Evolutionary conservation across 306 rosid species (phyloP).

Genomic region (Quercus alba): DNA sequence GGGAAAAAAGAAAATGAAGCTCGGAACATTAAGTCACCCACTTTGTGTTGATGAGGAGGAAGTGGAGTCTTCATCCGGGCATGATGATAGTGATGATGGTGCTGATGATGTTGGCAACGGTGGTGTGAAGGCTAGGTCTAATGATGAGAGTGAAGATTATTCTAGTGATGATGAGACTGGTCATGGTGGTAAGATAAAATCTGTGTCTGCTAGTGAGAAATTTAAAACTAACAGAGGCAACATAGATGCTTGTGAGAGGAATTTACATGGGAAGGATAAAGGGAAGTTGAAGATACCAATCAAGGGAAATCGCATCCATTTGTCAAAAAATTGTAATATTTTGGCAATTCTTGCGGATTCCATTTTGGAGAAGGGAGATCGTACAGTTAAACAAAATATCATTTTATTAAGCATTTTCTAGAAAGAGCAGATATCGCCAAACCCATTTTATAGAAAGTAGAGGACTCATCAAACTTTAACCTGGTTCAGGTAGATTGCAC

Average conservation of each 20-base stretch:
- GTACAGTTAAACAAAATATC: background rate
- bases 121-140: background rate
- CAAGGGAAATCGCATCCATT: background rate
- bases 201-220: background rate
- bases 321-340: background rate
- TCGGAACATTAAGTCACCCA: conserved; percentile 31
- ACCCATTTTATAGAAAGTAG: too few relatives aligned
- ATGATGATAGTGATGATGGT: background rate
- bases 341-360: conserved; percentile 27
- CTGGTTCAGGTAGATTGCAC: too few relatives aligned
- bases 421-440: too few relatives aligned
- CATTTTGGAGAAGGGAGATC: conserved; percentile 16
- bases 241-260: background rate
- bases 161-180: background rate
- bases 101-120: background rate
- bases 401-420: too few relatives aligned
- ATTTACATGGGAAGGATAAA: background rate
- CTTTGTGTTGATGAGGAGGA: conserved; percentile 21
- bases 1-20: background rate
- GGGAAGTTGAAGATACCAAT: background rate
- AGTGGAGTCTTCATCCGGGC: conserved; percentile 1
- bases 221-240: background rate
- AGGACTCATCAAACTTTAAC: too few relatives aligned
- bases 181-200: conserved; percentile 2
- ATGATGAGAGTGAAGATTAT: background rate